These are phyloP conservation scores for Spergularia marina DNA, from an alignment of 148 eudicot genomes.

Conservation along the genomic window DNA sequence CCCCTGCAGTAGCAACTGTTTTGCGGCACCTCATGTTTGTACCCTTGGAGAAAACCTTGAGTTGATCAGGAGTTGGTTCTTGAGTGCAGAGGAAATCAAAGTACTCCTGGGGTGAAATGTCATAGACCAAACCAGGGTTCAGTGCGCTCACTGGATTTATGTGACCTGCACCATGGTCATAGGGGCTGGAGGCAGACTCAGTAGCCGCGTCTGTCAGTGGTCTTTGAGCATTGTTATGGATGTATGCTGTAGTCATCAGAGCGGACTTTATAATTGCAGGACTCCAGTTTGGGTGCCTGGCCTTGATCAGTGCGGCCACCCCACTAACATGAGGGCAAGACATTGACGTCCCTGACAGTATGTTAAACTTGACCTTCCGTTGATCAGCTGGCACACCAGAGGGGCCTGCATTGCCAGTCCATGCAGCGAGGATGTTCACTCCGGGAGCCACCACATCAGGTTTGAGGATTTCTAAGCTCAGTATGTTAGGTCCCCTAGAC, in stretches of 20 bases:
- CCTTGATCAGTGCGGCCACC: constrained; percentile 78
- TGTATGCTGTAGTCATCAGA: constrained; percentile 84
- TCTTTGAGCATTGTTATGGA: constrained; percentile 46
- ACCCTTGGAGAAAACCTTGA: constrained; percentile 56
- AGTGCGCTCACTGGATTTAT: constrained; percentile 71
- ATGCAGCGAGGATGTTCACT: constrained; percentile 89
- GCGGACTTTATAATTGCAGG: constrained; percentile 90
- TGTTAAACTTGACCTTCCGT: constrained; percentile 64
- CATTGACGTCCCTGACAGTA: constrained; percentile 92
- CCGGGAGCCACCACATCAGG: constrained; percentile 92
- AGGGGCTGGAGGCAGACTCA: constrained; percentile 46
- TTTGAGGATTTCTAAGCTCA: constrained; percentile 64
- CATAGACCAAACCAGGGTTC: constrained; percentile 80
- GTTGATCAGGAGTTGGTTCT: constrained; percentile 43
- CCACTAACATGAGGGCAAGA: constrained; percentile 98
- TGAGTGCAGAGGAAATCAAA: constrained; percentile 82
- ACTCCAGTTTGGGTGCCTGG: constrained; percentile 83
- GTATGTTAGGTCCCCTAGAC: constrained; percentile 84
- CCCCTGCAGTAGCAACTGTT: constrained; percentile 40
- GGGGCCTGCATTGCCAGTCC: constrained; percentile 70
- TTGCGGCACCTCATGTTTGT: constrained; percentile 45
- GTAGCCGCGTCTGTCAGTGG: constrained; percentile 61
- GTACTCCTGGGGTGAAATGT: constrained; percentile 63
- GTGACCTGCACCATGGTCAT: constrained; percentile 88
- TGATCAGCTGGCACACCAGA: constrained; percentile 55